phyloP scores from a whole-genome alignment of 2,329 filamentous ascomycete genomes.

The Dactylonectria macrodidyma region DNA sequence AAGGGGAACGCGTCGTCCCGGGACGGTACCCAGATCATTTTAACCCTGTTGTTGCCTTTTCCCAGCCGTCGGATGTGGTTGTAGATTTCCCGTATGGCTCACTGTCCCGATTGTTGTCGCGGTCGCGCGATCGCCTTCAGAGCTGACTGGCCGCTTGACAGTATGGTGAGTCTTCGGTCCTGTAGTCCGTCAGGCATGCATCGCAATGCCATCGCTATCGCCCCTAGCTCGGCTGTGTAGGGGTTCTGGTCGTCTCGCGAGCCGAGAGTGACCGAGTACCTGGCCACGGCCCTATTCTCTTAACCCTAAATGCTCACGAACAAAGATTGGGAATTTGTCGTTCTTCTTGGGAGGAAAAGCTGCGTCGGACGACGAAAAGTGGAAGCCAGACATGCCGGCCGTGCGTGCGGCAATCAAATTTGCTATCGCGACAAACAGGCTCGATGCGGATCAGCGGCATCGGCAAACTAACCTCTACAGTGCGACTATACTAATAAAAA shows the following conservation, averaged over 20 bases:
- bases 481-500: neutral
- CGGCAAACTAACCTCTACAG: too few relatives aligned
- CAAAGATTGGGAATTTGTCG: neutral
- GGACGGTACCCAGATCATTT: too few relatives aligned
- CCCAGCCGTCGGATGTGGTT: too few relatives aligned
- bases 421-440: constrained; percentile 23
- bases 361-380: neutral
- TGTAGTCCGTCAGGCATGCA: constrained; percentile 27
- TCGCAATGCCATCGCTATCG: constrained; percentile 17
- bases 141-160: constrained; percentile 29
- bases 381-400: constrained; percentile 12
- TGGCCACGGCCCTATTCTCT: constrained; percentile 11
- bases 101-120: too few relatives aligned
- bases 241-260: constrained; percentile 34
- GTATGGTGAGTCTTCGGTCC: constrained; percentile 23
- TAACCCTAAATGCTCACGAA: neutral
- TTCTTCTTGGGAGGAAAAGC: neutral
- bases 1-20: too few relatives aligned
- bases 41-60: too few relatives aligned
- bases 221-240: constrained; percentile 33
- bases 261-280: constrained; percentile 8
- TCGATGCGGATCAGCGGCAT: constrained; percentile 1
- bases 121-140: constrained; percentile 30
- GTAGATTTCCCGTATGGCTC: too few relatives aligned
- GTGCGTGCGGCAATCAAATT: constrained; percentile 26